Base-by-base conservation (phyloP, 179 eudicot species). In the Pouteria campechiana region DNA sequence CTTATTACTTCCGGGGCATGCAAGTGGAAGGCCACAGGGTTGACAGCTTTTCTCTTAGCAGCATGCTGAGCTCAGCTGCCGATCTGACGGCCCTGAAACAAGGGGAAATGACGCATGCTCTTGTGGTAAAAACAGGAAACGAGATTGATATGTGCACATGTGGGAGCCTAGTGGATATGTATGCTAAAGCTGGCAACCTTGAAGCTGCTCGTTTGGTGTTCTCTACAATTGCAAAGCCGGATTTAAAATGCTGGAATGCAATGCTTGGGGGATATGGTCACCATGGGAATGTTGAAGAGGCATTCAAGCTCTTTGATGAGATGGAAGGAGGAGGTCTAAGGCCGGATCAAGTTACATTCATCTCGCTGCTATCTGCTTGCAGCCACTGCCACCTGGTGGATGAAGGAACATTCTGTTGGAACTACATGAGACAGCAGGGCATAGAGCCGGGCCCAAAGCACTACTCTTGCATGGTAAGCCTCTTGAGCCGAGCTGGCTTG, bases 111-210 rank as follows among this genome's bases (percentile, higher is more conserved):
- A 69, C 78, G 34, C 97, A 89, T 48, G 71, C 68, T 46, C 66
- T 48, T 30, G 84, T 81, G 31, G 19, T 65, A 19, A 85, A 76
- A 64, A 40, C 66, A 40, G 89, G 97, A 17, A 69, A 60, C 48
- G 59, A 47, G 45, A 33, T 70, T 18, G 70, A 74, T 35, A 72
- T 76, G 57, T 63, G 70, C 3, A 89, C 85, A 9, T 64, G 74
- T 37, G 93, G 95, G 29, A 78, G 89, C 65, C 55, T 89, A n/a
- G 68, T 89, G 10, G 94, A 89, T 57, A 70, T 74, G 71, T 89
- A 89, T 49, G 67, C 83, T 35, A 84, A 89, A 73, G 76, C 57
- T 48, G 97, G 97, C 17, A 54, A 77, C 22, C 81, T 89, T 27
- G 39, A 60, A 47, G 65, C 81, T 23, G 79, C 95, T 16, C 52